Evolutionary conservation across 306 rosid species (phyloP).

Genomic region (Prinsepia uniflora): DNA sequence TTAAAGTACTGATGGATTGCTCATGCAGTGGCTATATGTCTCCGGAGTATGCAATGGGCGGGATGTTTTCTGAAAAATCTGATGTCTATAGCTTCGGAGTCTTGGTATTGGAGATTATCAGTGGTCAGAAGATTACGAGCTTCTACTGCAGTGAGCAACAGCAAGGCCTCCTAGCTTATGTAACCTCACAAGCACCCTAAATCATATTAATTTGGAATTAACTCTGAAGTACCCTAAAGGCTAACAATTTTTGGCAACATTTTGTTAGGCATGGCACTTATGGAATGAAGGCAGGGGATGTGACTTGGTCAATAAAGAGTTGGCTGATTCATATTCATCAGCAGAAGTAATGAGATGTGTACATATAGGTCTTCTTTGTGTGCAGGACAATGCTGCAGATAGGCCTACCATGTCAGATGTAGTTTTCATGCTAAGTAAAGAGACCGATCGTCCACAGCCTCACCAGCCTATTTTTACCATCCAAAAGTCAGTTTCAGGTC

Average conservation of each 20-base stretch:
- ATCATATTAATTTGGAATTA: not conserved
- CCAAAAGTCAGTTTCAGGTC: not conserved
- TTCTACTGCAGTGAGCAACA: conserved; percentile 12
- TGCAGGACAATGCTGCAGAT: conserved; percentile 22
- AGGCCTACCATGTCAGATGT: conserved; percentile 30
- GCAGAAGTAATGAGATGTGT: conserved; percentile 10
- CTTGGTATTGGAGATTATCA: conserved; percentile 29
- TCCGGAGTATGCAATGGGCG: conserved; percentile 28
- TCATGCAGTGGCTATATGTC: conserved; percentile 30
- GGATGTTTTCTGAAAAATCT: conserved; percentile 25
- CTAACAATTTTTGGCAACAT: not conserved
- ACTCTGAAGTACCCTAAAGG: not conserved
- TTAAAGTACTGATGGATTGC: not conserved
- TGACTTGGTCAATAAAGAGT: not conserved
- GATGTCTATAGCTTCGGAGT: conserved; percentile 35
- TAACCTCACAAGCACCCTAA: not conserved
- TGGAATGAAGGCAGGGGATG: conserved; percentile 9
- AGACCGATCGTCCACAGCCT: conserved; percentile 13
- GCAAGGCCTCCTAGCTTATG: conserved; percentile 26
- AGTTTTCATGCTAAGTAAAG: conserved; percentile 19
- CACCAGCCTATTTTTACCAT: conserved; percentile 15
- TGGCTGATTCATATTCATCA: not conserved
- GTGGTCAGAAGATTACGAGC: conserved; percentile 26
- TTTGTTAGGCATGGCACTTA: conserved; percentile 17
- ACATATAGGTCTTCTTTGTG: conserved; percentile 32